phyloP scores from a whole-genome alignment of 2,329 filamentous ascomycete genomes.

The Calonectria pseudoturangicola region DNA sequence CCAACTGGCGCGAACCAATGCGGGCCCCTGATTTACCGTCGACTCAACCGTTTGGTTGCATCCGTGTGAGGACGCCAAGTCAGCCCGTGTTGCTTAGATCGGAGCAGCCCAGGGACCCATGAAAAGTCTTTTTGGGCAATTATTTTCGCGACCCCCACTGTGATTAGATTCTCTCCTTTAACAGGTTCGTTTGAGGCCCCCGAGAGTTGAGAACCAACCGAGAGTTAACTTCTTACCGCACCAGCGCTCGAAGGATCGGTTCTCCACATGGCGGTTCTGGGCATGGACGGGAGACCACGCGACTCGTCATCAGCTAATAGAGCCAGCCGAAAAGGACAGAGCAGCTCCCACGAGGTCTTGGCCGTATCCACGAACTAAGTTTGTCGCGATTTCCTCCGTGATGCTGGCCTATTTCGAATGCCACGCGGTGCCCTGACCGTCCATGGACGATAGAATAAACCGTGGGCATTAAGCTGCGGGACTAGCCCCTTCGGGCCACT shows the following conservation, averaged over 20 bases:
- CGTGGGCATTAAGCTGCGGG: not conserved
- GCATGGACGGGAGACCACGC: conserved; percentile 11
- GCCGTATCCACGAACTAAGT: not conserved
- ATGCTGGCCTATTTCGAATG: too few relatives aligned
- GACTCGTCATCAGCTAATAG: not conserved
- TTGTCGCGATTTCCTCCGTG: conserved; percentile 3
- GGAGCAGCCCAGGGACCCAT: conserved; percentile 10
- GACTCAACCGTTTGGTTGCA: conserved; percentile 12
- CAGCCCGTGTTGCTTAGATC: conserved; percentile 12
- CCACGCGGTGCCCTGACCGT: not conserved
- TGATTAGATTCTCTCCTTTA: conserved; percentile 23
- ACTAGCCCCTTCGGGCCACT: not conserved
- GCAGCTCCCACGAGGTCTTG: not conserved
- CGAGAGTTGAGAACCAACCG: not conserved
- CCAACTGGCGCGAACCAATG: not conserved
- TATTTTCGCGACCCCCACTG: conserved; percentile 11
- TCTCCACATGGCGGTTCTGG: conserved; percentile 5
- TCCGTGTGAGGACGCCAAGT: not conserved
- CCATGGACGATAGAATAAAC: conserved; percentile 4
- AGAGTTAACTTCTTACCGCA: conserved; percentile 2
- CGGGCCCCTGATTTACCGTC: conserved; percentile 2
- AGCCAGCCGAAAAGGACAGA: not conserved
- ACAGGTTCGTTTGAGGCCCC: conserved; percentile 4
- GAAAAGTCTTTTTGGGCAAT: conserved; percentile 19
- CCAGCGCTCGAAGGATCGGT: not conserved